Evolutionary conservation across 106 monocot species (phyloP), one percentile per base, ranked within the genome.

Genomic region (Agapanthus africanus): DNA sequence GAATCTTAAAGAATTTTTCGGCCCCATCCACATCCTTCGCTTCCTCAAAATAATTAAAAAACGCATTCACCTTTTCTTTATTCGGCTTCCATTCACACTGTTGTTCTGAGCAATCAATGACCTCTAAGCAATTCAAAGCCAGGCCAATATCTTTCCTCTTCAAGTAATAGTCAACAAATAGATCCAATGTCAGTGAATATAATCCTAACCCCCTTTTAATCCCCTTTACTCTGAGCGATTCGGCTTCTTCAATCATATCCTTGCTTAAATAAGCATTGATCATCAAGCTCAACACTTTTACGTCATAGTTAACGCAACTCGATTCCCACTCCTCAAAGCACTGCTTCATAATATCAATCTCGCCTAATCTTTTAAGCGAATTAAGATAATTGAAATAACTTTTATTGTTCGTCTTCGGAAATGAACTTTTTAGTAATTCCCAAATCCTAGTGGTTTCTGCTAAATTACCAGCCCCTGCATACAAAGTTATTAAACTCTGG

Each of bases 281-380:
- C 32, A 80, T 40, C n/a, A 80, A 33, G 72, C 75, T 85, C 22
- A 57, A 65, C 18, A 89, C 37, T 57, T 82, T 77, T 26, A 80
- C 51, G 49, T 85, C 81, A 67, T 72, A 82, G 35, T 27, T 51
- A 18, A 31, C n/a, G 31, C 10, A 47, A 42, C 3, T 32, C 13
- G 49, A 68, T 52, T 78, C 71, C 89, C 89, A 89, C 70, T 85
- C 80, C 25, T 80, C 25, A 47, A 82, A 89, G 52, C 72, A 80
- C 23, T 67, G 50, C 42, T 80, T 69, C 34, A 89, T 51, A 1
- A 66, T 68, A 71, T 75, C 79, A n/a, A 85, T 13, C 38, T 80
- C 79, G 35, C 79, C 82, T 26, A 89, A 54, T 33, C 69, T 74
- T 62, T 56, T 32, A 23, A 82, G 79, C 73, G 89, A 76, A 28